A percentile compares a stretch with the other conserved stretches of the same genome.
Evolutionary conservation across 2,329 filamentous ascomycete species (phyloP).

Genomic region (Aspergillus hortae): DNA sequence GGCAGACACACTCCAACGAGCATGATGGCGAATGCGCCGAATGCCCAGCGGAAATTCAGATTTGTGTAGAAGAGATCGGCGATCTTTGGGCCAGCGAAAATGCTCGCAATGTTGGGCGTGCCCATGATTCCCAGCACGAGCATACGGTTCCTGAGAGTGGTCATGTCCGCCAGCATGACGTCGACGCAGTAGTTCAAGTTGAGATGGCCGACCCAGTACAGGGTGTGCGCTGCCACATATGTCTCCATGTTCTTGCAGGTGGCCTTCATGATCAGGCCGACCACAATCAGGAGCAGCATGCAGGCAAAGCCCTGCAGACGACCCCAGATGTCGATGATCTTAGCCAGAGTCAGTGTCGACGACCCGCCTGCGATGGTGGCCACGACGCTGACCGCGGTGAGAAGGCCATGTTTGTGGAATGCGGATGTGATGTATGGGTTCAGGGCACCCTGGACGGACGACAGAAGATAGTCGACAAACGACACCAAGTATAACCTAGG

Average conservation of each 20-base stretch:
- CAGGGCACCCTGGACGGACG: not conserved
- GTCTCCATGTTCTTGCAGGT: slow-evolving; percentile 57
- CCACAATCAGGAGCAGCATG: slow-evolving; percentile 45
- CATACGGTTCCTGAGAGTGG: slow-evolving; percentile 55
- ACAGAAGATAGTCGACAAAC: not conserved
- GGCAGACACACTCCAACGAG: slow-evolving; percentile 54
- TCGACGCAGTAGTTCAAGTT: slow-evolving; percentile 50
- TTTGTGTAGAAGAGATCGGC: slow-evolving; percentile 44
- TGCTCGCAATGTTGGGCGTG: slow-evolving; percentile 60
- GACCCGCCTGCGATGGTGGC: not conserved
- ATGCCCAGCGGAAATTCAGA: slow-evolving; percentile 59
- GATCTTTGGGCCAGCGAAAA: slow-evolving; percentile 54
- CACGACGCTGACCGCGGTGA: not conserved
- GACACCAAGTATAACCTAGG: slow-evolving; percentile 1
- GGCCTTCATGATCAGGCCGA: slow-evolving; percentile 61
- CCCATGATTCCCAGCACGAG: slow-evolving; percentile 56
- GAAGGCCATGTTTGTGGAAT: not conserved
- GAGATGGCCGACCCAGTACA: not conserved
- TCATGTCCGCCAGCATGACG: slow-evolving; percentile 60
- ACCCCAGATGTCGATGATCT: slow-evolving; percentile 3
- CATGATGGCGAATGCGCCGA: slow-evolving; percentile 58
- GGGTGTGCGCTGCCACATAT: slow-evolving; percentile 56
- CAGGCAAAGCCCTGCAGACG: slow-evolving; percentile 18
- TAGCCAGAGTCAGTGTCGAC: not conserved
- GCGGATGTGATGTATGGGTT: slow-evolving; percentile 1